A percentile compares a stretch with the other conserved stretches of the same genome.
Evolutionary conservation across 1,284 basidiomycete genomes (phyloP).

Genomic region (Marasmius fiardii): DNA sequence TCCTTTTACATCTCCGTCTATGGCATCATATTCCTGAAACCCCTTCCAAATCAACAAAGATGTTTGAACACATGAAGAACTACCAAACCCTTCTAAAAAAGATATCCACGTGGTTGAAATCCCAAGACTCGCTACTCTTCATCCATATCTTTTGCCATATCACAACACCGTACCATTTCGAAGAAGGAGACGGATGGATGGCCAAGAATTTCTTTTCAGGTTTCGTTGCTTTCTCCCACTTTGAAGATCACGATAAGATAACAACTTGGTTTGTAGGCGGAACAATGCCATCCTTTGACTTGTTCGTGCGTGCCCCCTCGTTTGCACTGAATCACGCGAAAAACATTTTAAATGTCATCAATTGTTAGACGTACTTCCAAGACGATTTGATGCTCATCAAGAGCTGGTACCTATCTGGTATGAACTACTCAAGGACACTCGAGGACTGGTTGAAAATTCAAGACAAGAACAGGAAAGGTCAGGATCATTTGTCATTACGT

Average conservation of each 20-base stretch:
- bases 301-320: conserved; percentile 41
- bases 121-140: conserved; percentile 56
- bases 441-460: conserved; percentile 71
- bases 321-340: not conserved
- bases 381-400: conserved; percentile 55
- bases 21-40: not conserved
- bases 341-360: not conserved
- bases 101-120: conserved; percentile 66
- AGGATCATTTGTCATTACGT: conserved; percentile 3
- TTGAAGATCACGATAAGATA: too few species aligned
- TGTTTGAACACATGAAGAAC: conserved; percentile 86
- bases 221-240: conserved; percentile 17
- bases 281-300: conserved; percentile 68
- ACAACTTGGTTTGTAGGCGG: conserved; percentile 38
- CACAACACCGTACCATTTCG: conserved; percentile 71
- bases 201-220: conserved; percentile 76
- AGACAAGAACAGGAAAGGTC: conserved; percentile 46
- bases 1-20: not conserved
- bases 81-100: conserved; percentile 67
- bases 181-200: conserved; percentile 76
- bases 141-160: conserved; percentile 77
- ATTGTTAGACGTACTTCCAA: conserved; percentile 62
- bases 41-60: conserved; percentile 32
- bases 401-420: conserved; percentile 67
- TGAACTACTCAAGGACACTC: conserved; percentile 64